Conservation (phyloP, 2,329 filamentous ascomycete genomes). For the Aulographum hederae region DNA sequence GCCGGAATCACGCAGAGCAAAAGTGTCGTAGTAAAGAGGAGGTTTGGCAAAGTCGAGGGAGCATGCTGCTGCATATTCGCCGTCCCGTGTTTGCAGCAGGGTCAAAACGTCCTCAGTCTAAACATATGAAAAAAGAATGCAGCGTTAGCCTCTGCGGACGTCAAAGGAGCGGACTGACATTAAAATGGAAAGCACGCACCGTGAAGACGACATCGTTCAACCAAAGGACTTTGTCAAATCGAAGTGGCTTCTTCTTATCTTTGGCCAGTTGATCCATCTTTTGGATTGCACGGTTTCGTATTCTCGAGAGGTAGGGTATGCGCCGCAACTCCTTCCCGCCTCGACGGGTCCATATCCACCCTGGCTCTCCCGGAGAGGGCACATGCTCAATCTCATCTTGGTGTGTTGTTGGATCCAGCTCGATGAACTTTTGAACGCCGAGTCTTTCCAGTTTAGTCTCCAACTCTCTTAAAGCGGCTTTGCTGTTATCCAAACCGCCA, state of each 20-base stretch:
- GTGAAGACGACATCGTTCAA: slow-evolving; percentile 41
- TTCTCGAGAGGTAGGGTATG: slow-evolving; percentile 43
- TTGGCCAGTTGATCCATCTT: slow-evolving; percentile 33
- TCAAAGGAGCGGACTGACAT: neutral
- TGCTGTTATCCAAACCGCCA: slow-evolving; percentile 47
- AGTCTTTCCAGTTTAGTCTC: slow-evolving; percentile 30
- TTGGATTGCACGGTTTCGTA: slow-evolving; percentile 41
- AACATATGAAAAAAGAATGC: no score
- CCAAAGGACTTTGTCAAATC: slow-evolving; percentile 41
- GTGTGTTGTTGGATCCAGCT: slow-evolving; percentile 38
- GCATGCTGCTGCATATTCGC: slow-evolving; percentile 38
- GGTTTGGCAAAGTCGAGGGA: slow-evolving; percentile 35
- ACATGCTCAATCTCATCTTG: slow-evolving; percentile 33
- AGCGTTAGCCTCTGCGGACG: no score
- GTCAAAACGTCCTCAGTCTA: slow-evolving; percentile 33
- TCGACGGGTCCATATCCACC: slow-evolving; percentile 40
- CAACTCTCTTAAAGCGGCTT: slow-evolving; percentile 35
- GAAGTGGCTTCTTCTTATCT: slow-evolving; percentile 26
- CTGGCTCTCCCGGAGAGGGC: slow-evolving; percentile 25
- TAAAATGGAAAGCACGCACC: slow-evolving; percentile 16
- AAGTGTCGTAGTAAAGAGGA: slow-evolving; percentile 37
- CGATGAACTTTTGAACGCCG: slow-evolving; percentile 33
- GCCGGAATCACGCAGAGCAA: slow-evolving; percentile 33
- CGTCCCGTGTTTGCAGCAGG: slow-evolving; percentile 33
- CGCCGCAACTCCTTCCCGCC: slow-evolving; percentile 37